Evolutionary conservation across 257 asterid genomes (phyloP), one percentile per base, ranked within the genome.

Genomic region (Ligustrum vulgare): DNA sequence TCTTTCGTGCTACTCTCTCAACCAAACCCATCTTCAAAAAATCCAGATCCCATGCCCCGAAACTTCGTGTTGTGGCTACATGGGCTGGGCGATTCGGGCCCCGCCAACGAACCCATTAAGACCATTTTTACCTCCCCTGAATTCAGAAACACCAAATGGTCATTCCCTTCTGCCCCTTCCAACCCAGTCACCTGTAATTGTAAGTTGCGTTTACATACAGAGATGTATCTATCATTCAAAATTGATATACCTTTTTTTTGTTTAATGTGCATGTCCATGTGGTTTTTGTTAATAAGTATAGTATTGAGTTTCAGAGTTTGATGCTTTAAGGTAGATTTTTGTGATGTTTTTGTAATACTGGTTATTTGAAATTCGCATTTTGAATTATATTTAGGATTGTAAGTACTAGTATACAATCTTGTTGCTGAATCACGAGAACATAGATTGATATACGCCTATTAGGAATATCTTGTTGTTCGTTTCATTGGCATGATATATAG

Each of bases 61-160:
- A 91, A 84, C 87, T 93, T 93, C 58, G 68, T 95, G 23, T 72
- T 95, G 76, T 95, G 98, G 98, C 92, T 95, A 35, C 99, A 95
- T 58, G 98, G 98, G 10, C 87, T 93, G 83, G 99, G 99, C 75
- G 97, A 91, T 80, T 89, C 98, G 79, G 99, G 98, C 51, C 96
- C 96, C 13, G 97, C 97, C 69, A 94, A 94, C 80, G 99, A 95
- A 72, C 98, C 97, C 51, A 91, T 93, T 84, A 91, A 84, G 87
- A 68, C 89, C 75, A 67, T 93, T 51, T 95, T 95, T 84, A 88
- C 91, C 75, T 88, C 99, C 3, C 85, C 93, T 43, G 86, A 81
- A 72, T 95, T 90, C 88, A 84, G 80, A 8, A 86, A 80, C 86
- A 84, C 98, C 82, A 80, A 83, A 41, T 95, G 98, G 98, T 78